Base-by-base conservation (phyloP, 495 filamentous ascomycete species). In the Daldinia loculata region DNA sequence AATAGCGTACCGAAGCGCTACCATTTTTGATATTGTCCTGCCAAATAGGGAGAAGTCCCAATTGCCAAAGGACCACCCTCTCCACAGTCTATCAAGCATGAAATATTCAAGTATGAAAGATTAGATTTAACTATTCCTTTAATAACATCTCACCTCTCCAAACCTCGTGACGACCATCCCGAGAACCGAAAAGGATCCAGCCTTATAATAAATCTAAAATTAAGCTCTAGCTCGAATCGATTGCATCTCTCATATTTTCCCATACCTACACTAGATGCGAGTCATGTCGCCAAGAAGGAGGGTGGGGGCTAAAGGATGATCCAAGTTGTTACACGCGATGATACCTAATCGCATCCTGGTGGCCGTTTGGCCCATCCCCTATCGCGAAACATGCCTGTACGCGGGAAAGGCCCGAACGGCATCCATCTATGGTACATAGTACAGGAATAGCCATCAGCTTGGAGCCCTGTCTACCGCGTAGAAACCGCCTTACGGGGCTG, bases 241-340 rank as follows among this genome's bases (percentile, higher is more conserved):
- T 48, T 5, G 43, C 43, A 48, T 48, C 19, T 22, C 9, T 48
- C 19, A 24, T 48, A 22, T n/a, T 14, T 24, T 12, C 19, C 32
- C 32, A 34, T 4, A 34, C 3, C 4, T 4, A 29, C 2, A 29
- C 24, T 29, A 19, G n/a, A 48, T 22, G 17, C 43, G 19, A 48
- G 8, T 24, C 43, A 48, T 12, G 43, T 24, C 5, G 43, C 43
- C 43, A 24, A 48, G 43, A 48, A 48, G n/a, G 43, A 12, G 3
- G 43, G 43, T 24, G 43, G 43, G 43, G 43, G 41, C 41, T n/a
- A 48, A 48, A 48, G 43, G 43, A 48, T 48, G 43, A 48, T 48
- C 9, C 43, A 48, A 48, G 43, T 48, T 24, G 43, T 48, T 48
- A 48, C 43, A 24, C 8, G 43, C 43, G 43, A 48, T 48, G 43